phyloP scores from a whole-genome alignment of 306 rosid genomes.

The Quercus gilva region DNA sequence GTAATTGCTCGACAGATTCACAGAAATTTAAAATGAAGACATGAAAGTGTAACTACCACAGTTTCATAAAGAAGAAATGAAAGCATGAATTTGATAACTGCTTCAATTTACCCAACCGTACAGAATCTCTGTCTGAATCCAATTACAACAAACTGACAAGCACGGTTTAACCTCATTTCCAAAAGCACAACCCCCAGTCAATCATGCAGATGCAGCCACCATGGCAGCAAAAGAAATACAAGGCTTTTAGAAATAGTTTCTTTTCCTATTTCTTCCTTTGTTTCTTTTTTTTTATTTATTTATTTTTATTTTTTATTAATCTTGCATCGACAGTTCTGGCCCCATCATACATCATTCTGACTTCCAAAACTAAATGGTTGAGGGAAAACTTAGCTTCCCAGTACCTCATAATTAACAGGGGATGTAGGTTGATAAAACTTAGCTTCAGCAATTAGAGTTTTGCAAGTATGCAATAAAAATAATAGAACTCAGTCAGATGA shows the following conservation, averaged over 20 bases:
- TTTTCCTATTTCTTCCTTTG: not conserved
- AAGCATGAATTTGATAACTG: not conserved
- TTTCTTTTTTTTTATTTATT: too few species aligned
- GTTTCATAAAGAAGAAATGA: not conserved
- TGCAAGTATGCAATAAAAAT: not conserved
- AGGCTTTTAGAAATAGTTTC: not conserved
- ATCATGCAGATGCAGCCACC: too few species aligned
- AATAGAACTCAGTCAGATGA: not conserved
- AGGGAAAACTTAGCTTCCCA: not conserved
- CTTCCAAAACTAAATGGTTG: not conserved
- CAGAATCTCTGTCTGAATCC: not conserved
- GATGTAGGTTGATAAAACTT: not conserved
- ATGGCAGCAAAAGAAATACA: not conserved
- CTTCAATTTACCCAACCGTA: not conserved
- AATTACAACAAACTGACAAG: too few species aligned
- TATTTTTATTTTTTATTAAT: not conserved
- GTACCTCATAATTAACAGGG: not conserved
- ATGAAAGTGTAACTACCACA: not conserved
- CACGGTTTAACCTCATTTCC: too few species aligned
- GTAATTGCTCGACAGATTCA: not conserved
- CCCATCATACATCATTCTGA: not conserved
- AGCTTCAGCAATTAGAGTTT: not conserved
- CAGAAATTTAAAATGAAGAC: not conserved
- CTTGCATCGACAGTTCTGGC: too few species aligned
- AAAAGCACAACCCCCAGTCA: too few species aligned